Conservation (phyloP, 305 asterid species). For the Stenogyne calaminthoides region DNA sequence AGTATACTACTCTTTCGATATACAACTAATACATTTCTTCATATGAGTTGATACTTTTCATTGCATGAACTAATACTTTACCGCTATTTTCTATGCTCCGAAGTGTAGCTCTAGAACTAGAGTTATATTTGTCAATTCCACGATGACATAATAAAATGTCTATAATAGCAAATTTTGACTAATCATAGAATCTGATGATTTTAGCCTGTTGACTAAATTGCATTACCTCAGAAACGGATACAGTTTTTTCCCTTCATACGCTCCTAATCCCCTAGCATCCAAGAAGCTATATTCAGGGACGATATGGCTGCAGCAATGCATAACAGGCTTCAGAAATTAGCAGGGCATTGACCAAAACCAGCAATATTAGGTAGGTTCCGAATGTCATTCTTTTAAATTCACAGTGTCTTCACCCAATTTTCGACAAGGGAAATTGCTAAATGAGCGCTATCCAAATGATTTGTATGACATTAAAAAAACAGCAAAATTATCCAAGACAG, state of each 20-base stretch:
- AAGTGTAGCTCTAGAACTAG: too few relatives aligned
- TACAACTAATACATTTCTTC: too few relatives aligned
- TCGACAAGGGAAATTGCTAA: not conserved
- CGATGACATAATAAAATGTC: not conserved
- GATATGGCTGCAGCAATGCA: constrained; percentile 52
- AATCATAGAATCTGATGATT: not conserved
- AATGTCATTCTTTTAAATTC: not conserved
- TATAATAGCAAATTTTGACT: constrained; percentile 7
- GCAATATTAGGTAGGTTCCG: not conserved
- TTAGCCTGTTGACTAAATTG: not conserved
- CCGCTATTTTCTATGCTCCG: too few relatives aligned
- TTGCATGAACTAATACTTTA: too few relatives aligned
- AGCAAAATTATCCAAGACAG: not conserved
- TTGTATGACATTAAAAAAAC: not conserved
- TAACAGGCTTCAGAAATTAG: not conserved
- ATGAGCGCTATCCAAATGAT: not conserved
- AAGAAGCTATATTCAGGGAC: constrained; percentile 92
- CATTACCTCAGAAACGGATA: constrained; percentile 68
- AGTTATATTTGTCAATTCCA: not conserved
- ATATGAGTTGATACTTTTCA: too few relatives aligned
- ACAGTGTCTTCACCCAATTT: not conserved
- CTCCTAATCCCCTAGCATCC: constrained; percentile 98
- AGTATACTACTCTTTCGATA: too few relatives aligned
- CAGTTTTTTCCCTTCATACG: constrained; percentile 74
- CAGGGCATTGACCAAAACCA: not conserved